These are phyloP conservation scores for Coemansia erecta DNA, from an alignment of 192 early-diverging fungal genomes.

Conservation along the genomic window DNA sequence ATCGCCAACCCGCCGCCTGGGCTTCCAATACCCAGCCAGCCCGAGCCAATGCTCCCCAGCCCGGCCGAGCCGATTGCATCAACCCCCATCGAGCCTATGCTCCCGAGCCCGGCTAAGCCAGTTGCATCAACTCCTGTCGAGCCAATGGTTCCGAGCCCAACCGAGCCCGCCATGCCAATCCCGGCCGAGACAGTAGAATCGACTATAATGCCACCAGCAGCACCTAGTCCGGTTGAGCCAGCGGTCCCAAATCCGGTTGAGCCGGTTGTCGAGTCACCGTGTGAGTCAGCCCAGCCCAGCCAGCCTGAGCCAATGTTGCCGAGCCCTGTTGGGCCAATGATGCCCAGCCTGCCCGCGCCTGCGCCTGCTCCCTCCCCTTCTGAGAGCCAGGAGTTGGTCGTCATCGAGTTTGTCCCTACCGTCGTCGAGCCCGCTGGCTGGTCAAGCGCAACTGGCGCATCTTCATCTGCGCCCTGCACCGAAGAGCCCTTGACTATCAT, in stretches of 20 bases:
- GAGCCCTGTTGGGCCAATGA: neutral
- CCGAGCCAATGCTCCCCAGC: neutral
- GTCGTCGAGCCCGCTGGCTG: conserved; percentile 10
- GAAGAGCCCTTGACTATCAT: neutral
- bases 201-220: neutral
- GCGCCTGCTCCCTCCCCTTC: conserved; percentile 6
- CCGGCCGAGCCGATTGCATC: neutral
- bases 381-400: conserved; percentile 12
- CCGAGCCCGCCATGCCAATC: neutral
- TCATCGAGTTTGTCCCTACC: conserved; percentile 26
- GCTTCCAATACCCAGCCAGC: conserved; percentile 5
- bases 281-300: neutral
- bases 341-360: neutral
- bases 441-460: no score
- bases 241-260: neutral
- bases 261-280: neutral
- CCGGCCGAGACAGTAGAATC: neutral
- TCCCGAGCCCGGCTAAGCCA: neutral
- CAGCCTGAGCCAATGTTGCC: conserved; percentile 7
- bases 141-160: neutral
- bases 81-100: neutral
- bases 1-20: conserved; percentile 27
- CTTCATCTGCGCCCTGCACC: neutral
- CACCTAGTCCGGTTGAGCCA: neutral
- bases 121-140: neutral